Percentiles rank a stretch among this genome's conserved stretches.
Conservation (phyloP, 192 early-diverging fungal species). For the Phlyctochytrium planicorne region DNA sequence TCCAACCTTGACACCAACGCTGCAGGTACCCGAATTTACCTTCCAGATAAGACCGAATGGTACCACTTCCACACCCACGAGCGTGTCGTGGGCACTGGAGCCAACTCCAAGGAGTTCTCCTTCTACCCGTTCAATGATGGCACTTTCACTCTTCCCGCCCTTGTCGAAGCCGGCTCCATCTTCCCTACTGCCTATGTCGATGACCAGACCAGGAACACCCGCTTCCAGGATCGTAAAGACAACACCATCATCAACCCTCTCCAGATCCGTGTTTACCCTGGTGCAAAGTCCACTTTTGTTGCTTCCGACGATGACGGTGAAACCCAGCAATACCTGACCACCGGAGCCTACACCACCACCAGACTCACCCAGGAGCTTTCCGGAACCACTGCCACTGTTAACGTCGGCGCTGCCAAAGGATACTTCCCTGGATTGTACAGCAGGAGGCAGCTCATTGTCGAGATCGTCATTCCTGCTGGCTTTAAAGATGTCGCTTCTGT, state of each 20-base stretch:
- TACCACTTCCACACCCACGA: conserved; percentile 25
- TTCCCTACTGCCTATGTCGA: conserved; percentile 20
- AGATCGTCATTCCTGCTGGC: not conserved
- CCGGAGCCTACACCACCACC: conserved; percentile 1
- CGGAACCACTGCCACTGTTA: not conserved
- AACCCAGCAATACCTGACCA: not conserved
- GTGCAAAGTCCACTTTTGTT: not conserved
- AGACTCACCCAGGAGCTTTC: conserved; percentile 1
- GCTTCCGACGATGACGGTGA: conserved; percentile 22
- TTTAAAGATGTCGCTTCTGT: not conserved
- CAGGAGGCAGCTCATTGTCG: not conserved
- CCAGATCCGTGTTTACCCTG: not conserved
- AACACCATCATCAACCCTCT: not conserved
- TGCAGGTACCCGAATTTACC: not conserved
- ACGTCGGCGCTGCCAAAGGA: not conserved
- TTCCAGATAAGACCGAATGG: conserved; percentile 4
- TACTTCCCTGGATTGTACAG: not conserved
- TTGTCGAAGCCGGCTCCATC: conserved; percentile 5
- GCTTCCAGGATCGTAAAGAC: conserved; percentile 3
- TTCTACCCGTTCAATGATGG: not conserved
- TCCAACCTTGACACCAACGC: not conserved
- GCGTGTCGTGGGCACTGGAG: conserved; percentile 1
- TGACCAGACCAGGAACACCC: conserved; percentile 15
- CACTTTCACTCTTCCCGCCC: not conserved
- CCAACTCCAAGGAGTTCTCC: not conserved